A percentile compares a stretch with the other conserved stretches of the same genome.
Evolutionary conservation across 495 filamentous ascomycete genomes (phyloP).

Genomic region (Hypoxylon perforatum): DNA sequence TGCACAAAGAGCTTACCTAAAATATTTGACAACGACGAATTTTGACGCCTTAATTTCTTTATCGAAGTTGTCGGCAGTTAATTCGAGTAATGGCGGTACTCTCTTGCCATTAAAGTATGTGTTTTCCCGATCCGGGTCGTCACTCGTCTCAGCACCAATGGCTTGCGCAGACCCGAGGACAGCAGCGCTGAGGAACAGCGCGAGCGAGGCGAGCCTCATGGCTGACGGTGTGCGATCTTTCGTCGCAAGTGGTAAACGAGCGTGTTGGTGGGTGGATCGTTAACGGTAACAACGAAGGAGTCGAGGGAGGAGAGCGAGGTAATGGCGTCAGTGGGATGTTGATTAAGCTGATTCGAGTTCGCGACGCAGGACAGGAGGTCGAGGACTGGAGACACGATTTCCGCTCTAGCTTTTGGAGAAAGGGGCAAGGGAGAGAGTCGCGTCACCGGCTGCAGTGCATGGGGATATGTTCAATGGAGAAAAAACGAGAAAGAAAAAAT

Average conservation of each 20-base stretch:
- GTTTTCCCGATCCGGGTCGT: conserved; percentile 47
- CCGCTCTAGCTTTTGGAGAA: conserved; percentile 24
- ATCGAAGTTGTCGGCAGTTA: conserved; percentile 58
- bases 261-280: conserved; percentile 20
- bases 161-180: conserved; percentile 48
- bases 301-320: conserved; percentile 2
- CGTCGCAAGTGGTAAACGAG: conserved; percentile 36
- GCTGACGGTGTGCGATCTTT: conserved; percentile 25
- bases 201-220: conserved; percentile 50
- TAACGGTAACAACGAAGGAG: conserved; percentile 9
- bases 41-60: conserved; percentile 52
- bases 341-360: conserved; percentile 23
- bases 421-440: conserved; percentile 35
- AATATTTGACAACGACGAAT: conserved; percentile 62
- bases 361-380: conserved; percentile 15
- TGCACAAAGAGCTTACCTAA: conserved; percentile 51
- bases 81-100: conserved; percentile 76
- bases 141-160: conserved; percentile 46
- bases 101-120: conserved; percentile 84
- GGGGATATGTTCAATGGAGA: conserved; percentile 43
- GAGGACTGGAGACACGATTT: conserved; percentile 12
- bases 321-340: conserved; percentile 9
- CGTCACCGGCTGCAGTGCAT: conserved; percentile 43
- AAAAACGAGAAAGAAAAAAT: conserved; percentile 21
- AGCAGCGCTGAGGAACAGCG: conserved; percentile 55